Evolutionary conservation across 2,329 filamentous ascomycete genomes (phyloP), one percentile per base, ranked within the genome.

Genomic region (Tricladium varicosporioides): DNA sequence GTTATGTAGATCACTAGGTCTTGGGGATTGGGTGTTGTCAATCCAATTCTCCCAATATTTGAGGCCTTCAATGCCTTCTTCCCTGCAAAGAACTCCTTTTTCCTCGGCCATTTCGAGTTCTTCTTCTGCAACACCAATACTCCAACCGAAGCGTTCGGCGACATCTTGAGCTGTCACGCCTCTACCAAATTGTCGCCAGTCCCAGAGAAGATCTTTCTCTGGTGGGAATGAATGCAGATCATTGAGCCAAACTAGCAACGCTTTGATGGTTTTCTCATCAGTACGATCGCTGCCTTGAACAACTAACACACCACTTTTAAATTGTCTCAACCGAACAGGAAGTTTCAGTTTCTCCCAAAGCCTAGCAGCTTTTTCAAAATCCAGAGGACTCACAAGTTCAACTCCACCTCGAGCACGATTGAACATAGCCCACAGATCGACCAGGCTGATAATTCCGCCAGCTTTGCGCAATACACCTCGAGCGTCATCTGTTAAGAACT

Each of bases 91-190:
- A 2, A 86, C 84, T 0, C 94, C 94, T 55, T 83, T 85, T 71
- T 97, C 93, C 72, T 99, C 94, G 0, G 92, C 92, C 93, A 99
- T 97, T 70, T 97, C 90, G 11, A 99, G 79, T 74, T 99, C 94
- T 71, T 97, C 94, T 58, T 88, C 89, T 1, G 94, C 94, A 18
- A 99, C 93, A 8, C 94, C 94, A 7, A 99, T 88, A 70, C 94
- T 97, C 94, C 94, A 99, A 5, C 92, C 91, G 73, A 99, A 99
- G 50, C 85, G 80, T 72, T 95, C 90, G 0, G 94, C 94, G 0
- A 86, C 84, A 69, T 97, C 92, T 69, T 94, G 90, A 1, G 92
- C 91, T 13, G 92, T 97, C 27, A 97, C 86, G 9, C 94, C 92
- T 55, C 87, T 82, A 0, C 94, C 92, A 71, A 91, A 97, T 43